Base-by-base conservation (phyloP, 495 filamentous ascomycete genomes). In the Neurospora cerealis region DNA sequence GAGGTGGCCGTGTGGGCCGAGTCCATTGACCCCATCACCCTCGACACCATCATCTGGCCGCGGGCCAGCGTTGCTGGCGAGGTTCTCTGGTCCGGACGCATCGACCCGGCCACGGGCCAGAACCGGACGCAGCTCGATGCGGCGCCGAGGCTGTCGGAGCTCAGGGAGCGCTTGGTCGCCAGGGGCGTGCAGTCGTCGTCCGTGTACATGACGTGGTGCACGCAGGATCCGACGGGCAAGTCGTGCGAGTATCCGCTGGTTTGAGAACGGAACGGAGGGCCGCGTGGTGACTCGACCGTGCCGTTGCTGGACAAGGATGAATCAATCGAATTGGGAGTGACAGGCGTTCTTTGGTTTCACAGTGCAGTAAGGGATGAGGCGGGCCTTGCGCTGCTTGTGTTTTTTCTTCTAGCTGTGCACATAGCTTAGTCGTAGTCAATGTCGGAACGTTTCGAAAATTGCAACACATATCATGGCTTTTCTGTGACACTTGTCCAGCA, bases 1-100 rank as follows among this genome's bases (percentile, higher is more conserved):
- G 93, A 95, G 78, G 88, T 90, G 21, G 89, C 90, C 74, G 87
- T 92, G 36, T 96, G 93, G 93, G 87, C 85, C 75, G 93, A 96
- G 82, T 88, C 92, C 72, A 93, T 91, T 37, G 93, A 96, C 77
- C 78, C 87, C 0, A 82, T 87, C 37, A 93, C 87, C 75, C 75
- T 94, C 4, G 92, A 95, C 80, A 77, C 80, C 70, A 89, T 91
- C 82, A 80, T 93, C 0, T 96, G 93, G 93, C 93, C 93, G n/a
- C 85, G 93, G 11, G 87, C 87, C 1, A 85, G 84, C 72, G 93
- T 91, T 8, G 92, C 90, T 0, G 92, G 85, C 48, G 93, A 95
- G 81, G 90, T 93, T 10, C 83, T 94, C 38, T 95, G 93, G 93
- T 89, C 87, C 39, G 92, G 92, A 15, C 81, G 89, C 21, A 82